Evolutionary conservation across 1,284 basidiomycete genomes (phyloP).

Genomic region (Baeospora myosura): DNA sequence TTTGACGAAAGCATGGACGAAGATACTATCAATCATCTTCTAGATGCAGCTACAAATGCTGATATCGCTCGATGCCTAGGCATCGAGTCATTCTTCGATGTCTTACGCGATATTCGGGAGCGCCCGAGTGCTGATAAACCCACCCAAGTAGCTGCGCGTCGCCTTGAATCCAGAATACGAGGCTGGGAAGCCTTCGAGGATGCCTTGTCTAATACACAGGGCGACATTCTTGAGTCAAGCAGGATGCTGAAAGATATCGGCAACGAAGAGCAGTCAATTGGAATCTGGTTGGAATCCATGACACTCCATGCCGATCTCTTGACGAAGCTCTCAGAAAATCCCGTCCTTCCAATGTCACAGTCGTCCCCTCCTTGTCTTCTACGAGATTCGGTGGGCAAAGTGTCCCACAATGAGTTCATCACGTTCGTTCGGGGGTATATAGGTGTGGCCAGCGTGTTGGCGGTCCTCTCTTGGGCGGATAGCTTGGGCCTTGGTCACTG

Average conservation of each 20-base stretch:
- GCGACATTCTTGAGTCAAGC: conserved; percentile 41
- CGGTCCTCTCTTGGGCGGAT: conserved; percentile 74
- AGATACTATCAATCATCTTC: conserved; percentile 43
- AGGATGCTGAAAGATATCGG: conserved; percentile 51
- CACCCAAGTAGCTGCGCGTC: conserved; percentile 35
- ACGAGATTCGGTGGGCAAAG: conserved; percentile 14
- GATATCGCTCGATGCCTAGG: conserved; percentile 47
- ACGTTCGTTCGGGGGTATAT: conserved; percentile 56
- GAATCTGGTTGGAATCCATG: conserved; percentile 65
- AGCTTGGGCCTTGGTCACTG: conserved; percentile 60
- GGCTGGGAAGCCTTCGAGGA: conserved; percentile 60
- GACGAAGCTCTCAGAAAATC: conserved; percentile 36
- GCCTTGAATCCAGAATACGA: conserved; percentile 40
- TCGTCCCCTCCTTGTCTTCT: conserved; percentile 30
- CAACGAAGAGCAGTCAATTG: conserved; percentile 57
- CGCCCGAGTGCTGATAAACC: conserved; percentile 31
- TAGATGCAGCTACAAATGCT: conserved; percentile 55
- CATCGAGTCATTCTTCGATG: conserved; percentile 32
- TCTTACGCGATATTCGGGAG: conserved; percentile 34
- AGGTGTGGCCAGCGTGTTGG: conserved; percentile 61
- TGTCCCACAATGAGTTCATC: conserved; percentile 54
- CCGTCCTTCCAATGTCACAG: conserved; percentile 27
- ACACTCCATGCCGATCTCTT: conserved; percentile 45
- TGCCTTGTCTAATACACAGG: conserved; percentile 44
- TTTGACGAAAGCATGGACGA: conserved; percentile 53